phyloP scores from a whole-genome alignment of 345 rosid species.

The Passiflora organensis region DNA sequence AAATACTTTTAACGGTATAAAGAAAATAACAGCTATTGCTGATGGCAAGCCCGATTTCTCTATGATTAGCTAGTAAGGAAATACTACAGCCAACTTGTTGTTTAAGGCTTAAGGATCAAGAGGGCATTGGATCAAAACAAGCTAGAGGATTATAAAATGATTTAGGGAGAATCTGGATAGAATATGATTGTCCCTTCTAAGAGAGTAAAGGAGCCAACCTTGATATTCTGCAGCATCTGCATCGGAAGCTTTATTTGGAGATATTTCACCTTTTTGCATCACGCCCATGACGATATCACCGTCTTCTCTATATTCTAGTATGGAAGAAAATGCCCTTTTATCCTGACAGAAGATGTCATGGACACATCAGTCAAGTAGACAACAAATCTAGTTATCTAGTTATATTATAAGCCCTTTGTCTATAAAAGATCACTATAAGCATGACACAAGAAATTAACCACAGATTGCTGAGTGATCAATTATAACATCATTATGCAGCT shows the following conservation, averaged over 20 bases:
- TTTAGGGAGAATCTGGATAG: too few species aligned
- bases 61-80: too few species aligned
- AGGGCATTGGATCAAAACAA: too few species aligned
- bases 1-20: too few species aligned
- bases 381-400: slow-evolving; percentile 10
- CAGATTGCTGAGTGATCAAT: too few species aligned
- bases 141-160: too few species aligned
- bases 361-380: slow-evolving; percentile 8
- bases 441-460: neutral
- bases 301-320: slow-evolving; percentile 36
- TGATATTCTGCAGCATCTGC: slow-evolving; percentile 33
- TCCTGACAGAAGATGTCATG: slow-evolving; percentile 39
- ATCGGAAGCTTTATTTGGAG: slow-evolving; percentile 24
- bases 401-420: neutral
- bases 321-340: slow-evolving; percentile 38
- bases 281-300: slow-evolving; percentile 17
- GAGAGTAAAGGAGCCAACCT: slow-evolving; percentile 31
- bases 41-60: too few species aligned
- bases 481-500: too few species aligned
- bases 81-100: too few species aligned
- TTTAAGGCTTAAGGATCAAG: too few species aligned
- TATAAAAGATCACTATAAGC: neutral
- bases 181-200: too few species aligned
- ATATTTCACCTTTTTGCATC: slow-evolving; percentile 30
- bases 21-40: too few species aligned